phyloP scores from a whole-genome alignment of 2,329 filamentous ascomycete species.

The Calonectria henricotiae region DNA sequence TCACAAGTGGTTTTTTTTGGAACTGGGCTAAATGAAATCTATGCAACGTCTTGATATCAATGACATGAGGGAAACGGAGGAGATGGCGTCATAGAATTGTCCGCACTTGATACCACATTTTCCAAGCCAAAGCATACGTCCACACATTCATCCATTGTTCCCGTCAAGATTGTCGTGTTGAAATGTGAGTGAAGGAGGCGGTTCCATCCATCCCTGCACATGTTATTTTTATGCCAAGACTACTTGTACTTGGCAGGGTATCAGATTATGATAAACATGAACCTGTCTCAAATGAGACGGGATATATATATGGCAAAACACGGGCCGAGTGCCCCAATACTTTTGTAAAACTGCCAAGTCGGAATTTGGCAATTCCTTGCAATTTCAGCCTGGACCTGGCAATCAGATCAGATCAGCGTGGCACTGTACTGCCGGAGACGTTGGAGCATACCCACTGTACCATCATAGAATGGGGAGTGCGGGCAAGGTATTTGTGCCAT shows the following conservation, averaged over 20 bases:
- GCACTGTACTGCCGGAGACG: background rate
- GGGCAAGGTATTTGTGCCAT: too few species aligned
- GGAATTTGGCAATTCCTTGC: background rate
- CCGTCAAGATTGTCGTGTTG: background rate
- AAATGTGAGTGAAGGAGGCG: background rate
- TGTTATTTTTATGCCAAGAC: conserved; percentile 2
- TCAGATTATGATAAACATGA: background rate
- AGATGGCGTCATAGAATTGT: conserved; percentile 32
- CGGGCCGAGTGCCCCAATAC: background rate
- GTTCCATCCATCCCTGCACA: background rate
- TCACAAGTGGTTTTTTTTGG: conserved; percentile 35
- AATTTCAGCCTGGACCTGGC: background rate
- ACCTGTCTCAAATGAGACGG: conserved; percentile 8
- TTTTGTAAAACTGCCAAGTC: background rate
- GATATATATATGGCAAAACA: background rate
- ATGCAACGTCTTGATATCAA: conserved; percentile 46
- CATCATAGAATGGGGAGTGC: background rate
- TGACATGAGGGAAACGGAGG: conserved; percentile 43
- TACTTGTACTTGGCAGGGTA: too few species aligned
- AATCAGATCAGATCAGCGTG: background rate
- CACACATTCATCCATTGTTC: background rate
- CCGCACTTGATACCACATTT: conserved; percentile 22
- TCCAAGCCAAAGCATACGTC: background rate
- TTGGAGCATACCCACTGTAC: too few species aligned
- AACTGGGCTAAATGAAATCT: conserved; percentile 42